Evolutionary conservation across 2,329 filamentous ascomycete species (phyloP).

Genomic region (Cordyceps javanica): DNA sequence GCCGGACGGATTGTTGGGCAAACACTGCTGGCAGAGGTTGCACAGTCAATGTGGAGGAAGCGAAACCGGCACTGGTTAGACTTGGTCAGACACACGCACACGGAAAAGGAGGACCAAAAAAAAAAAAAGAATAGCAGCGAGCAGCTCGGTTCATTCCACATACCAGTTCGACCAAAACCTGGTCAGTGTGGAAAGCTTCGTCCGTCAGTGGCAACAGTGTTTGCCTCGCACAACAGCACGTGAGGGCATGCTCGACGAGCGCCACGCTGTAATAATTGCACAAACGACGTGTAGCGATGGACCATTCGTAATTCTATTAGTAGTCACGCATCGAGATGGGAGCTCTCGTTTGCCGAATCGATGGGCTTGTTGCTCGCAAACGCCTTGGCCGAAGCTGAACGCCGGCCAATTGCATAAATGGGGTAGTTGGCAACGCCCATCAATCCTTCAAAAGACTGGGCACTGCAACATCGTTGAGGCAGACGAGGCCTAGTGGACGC

Average conservation of each 20-base stretch:
- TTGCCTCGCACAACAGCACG: not conserved
- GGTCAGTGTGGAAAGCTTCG: not conserved
- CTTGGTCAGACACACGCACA: not conserved
- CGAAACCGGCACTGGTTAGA: not conserved
- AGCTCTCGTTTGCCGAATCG: not conserved
- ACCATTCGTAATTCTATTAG: not conserved
- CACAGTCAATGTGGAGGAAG: not conserved
- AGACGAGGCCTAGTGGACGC: not conserved
- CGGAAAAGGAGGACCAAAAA: not conserved
- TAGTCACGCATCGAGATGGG: conserved; percentile 4
- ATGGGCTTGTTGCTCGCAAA: not conserved
- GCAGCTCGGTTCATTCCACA: not conserved
- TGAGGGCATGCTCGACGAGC: not conserved
- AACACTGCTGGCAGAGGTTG: not conserved
- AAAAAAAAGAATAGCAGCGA: not conserved
- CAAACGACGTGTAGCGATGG: not conserved
- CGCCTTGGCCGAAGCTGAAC: not conserved
- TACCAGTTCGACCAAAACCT: not conserved
- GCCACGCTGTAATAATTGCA: not conserved
- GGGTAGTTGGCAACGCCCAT: not conserved
- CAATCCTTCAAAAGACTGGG: not conserved
- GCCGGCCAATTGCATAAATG: not conserved
- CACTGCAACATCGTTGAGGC: not conserved
- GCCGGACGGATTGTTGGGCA: not conserved
- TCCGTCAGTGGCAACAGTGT: not conserved